Conservation (phyloP, 1,284 basidiomycete genomes). For the Mrakiaceae sp. region DNA sequence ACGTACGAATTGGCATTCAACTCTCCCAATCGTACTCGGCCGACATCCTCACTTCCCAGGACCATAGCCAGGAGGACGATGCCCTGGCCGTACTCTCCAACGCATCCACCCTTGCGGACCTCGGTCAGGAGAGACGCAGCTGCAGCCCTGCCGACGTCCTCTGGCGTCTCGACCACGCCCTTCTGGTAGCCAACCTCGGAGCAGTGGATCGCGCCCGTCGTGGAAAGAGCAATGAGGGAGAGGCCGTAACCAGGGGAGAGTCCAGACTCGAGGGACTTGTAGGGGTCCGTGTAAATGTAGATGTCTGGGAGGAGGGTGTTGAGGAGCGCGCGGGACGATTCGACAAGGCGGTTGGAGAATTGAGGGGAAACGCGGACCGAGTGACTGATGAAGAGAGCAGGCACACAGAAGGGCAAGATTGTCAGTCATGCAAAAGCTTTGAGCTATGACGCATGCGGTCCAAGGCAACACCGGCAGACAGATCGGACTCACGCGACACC, state of each 20-base stretch:
- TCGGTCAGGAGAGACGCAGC: constrained; percentile 66
- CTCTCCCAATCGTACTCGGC: constrained; percentile 70
- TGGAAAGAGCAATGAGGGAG: constrained; percentile 80
- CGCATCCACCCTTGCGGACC: constrained; percentile 72
- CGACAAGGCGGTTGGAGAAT: constrained; percentile 95
- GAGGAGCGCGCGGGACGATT: constrained; percentile 76
- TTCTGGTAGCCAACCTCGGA: constrained; percentile 45
- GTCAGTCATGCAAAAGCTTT: not conserved
- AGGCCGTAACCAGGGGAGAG: constrained; percentile 86
- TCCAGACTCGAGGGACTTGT: constrained; percentile 70
- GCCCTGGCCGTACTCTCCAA: constrained; percentile 80
- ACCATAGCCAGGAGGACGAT: constrained; percentile 87
- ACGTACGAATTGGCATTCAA: constrained; percentile 71
- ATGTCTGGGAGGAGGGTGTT: constrained; percentile 97
- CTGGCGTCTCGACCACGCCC: constrained; percentile 49
- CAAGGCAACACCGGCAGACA: not conserved
- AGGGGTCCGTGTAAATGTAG: constrained; percentile 96
- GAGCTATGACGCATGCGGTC: not conserved
- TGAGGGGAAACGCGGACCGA: constrained; percentile 92
- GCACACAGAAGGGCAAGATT: not conserved
- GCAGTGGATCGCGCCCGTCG: constrained; percentile 78
- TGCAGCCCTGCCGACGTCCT: constrained; percentile 78
- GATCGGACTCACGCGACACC: constrained; percentile 68
- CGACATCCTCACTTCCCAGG: constrained; percentile 90
- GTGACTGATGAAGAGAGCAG: constrained; percentile 45